Evolutionary conservation across 2,329 filamentous ascomycete species (phyloP).

Genomic region (Exophiala sp.): DNA sequence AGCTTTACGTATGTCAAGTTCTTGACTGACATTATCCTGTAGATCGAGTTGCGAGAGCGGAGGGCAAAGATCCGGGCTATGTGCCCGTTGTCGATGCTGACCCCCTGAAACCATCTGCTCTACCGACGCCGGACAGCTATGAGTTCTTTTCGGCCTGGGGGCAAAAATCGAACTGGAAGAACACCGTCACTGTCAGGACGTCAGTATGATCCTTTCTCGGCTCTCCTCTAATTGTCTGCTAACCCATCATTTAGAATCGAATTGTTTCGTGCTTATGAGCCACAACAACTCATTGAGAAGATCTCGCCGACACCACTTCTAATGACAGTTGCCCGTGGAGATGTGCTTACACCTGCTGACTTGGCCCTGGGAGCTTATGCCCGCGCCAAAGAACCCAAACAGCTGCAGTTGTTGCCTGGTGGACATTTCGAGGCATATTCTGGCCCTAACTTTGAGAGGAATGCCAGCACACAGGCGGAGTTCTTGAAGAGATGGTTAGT

Average conservation of each 20-base stretch:
- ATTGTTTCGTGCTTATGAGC: slow-evolving; percentile 25
- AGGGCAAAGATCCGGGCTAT: slow-evolving; percentile 31
- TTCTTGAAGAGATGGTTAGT: slow-evolving; percentile 32
- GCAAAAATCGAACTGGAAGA: slow-evolving; percentile 36
- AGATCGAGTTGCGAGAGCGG: slow-evolving; percentile 31
- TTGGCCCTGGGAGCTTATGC: slow-evolving; percentile 35
- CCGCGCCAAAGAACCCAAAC: slow-evolving; percentile 38
- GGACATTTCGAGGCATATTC: slow-evolving; percentile 40
- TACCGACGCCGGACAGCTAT: slow-evolving; percentile 36
- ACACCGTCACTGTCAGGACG: slow-evolving; percentile 36
- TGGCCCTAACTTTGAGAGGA: slow-evolving; percentile 29
- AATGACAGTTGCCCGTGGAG: slow-evolving; percentile 35
- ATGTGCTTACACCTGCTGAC: slow-evolving; percentile 34
- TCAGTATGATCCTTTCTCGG: slow-evolving; percentile 10
- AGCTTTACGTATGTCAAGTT: neutral
- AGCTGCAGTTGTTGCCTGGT: slow-evolving; percentile 35
- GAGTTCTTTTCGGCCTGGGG: slow-evolving; percentile 34
- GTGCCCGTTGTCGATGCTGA: slow-evolving; percentile 35
- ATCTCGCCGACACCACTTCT: slow-evolving; percentile 39
- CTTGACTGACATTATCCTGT: slow-evolving; percentile 1
- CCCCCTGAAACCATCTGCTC: slow-evolving; percentile 30
- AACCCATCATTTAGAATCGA: slow-evolving; percentile 18
- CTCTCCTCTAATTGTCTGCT: slow-evolving; percentile 11
- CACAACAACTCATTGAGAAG: slow-evolving; percentile 32
- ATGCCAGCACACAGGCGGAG: slow-evolving; percentile 32